Base-by-base conservation (phyloP, 1,284 basidiomycete species). In the Apiotrichum akiyoshidainum region DNA sequence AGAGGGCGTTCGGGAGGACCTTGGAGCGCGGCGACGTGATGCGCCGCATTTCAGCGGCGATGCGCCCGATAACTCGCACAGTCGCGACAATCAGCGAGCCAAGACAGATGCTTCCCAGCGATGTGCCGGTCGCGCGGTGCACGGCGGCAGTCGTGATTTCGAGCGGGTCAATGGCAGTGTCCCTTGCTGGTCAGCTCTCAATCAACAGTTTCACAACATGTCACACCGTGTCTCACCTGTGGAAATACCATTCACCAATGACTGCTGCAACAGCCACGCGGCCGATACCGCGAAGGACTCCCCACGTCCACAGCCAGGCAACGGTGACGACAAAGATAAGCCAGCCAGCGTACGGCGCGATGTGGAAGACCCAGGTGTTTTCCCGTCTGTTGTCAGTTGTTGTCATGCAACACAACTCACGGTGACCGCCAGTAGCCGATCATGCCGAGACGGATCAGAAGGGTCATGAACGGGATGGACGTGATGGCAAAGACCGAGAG, bases 281-380 rank as follows among this genome's bases (percentile, higher is more conserved):
- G 54, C 92, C 79, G 0, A 92, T 74, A 1, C 93, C 92, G 35
- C 92, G 82, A 16, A 89, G 85, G 4, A 96, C 86, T 17, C 86
- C 89, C 89, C 92, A 94, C 12, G 85, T 89, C 92, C 92, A 97
- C 2, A 93, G 76, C 90, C 92, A 95, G 0, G 90, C 81, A 0
- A 80, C 80, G 2, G 87, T 79, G 0, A 87, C 84, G 4, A 83
- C 81, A 46, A 83, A 82, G 21, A 92, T 90, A 0, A 89, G 84
- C 87, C 88, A 91, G 54, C 89, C 86, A 0, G 91, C 90, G 82
- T 87, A 90, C n/a, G 84, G 83, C 34, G 81, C 74, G 13, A 93
- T 80, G 70, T 90, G 87, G 84, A 88, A 93, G 64, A 87, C 85
- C 70, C 82, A 77, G 0, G 78, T 79, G 13, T 73, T 70, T 49